Evolutionary conservation across 2,329 filamentous ascomycete species (phyloP).

Genomic region (Epichloe gansuensis): DNA sequence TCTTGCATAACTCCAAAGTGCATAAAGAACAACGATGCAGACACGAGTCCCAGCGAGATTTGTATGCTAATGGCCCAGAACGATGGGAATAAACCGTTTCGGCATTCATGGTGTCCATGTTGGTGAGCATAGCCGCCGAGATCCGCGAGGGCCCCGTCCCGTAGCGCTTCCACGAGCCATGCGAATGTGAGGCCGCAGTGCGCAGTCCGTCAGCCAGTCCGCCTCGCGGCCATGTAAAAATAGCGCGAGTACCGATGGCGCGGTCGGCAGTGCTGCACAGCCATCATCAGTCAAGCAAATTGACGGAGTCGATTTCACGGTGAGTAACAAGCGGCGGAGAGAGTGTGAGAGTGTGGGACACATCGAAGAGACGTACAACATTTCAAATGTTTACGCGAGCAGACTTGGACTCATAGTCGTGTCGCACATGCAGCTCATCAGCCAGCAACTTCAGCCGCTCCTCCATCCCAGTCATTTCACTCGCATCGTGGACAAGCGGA

Average conservation of each 20-base stretch:
- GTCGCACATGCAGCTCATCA: too few species aligned
- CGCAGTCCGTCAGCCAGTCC: not conserved
- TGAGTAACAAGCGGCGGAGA: too few species aligned
- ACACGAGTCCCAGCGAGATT: constrained; percentile 4
- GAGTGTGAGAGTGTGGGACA: too few species aligned
- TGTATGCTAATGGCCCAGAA: constrained; percentile 7
- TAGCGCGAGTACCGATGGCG: not conserved
- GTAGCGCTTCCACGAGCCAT: too few species aligned
- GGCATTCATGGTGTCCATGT: not conserved
- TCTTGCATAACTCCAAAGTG: not conserved
- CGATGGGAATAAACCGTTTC: constrained; percentile 2
- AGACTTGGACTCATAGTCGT: too few species aligned
- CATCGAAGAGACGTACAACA: too few species aligned
- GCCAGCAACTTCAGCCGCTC: too few species aligned
- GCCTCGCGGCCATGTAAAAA: not conserved
- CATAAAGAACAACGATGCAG: not conserved
- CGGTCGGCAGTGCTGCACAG: not conserved
- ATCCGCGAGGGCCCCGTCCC: too few species aligned
- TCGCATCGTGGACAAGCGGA: too few species aligned
- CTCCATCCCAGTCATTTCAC: too few species aligned
- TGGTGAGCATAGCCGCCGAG: too few species aligned
- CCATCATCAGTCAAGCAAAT: not conserved
- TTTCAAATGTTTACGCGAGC: too few species aligned
- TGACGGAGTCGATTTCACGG: not conserved
- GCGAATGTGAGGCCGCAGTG: not conserved